phyloP scores from a whole-genome alignment of 139 green algal species.

The Chlorella vulgaris region DNA sequence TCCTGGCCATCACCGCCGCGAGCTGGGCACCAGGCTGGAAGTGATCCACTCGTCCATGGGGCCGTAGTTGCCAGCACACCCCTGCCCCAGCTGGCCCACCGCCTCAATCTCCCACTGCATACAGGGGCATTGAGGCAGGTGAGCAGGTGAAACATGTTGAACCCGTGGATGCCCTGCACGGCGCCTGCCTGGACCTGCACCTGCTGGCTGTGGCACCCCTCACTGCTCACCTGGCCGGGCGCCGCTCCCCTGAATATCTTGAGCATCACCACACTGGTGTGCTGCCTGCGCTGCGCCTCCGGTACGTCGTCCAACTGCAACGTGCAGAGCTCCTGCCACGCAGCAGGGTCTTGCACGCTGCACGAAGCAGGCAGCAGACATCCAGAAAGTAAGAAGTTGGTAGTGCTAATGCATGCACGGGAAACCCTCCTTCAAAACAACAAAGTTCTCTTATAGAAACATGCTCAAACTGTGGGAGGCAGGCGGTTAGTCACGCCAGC shows the following conservation, averaged over 20 bases:
- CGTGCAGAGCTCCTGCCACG: not conserved
- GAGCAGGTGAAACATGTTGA: not conserved
- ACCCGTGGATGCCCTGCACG: not conserved
- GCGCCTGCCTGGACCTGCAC: not conserved
- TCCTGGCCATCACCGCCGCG: constrained; percentile 5
- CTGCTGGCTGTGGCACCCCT: not conserved
- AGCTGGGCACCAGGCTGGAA: not conserved
- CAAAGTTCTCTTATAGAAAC: not conserved
- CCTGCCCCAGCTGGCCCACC: not conserved
- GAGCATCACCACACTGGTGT: constrained; percentile 16
- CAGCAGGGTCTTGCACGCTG: constrained; percentile 9
- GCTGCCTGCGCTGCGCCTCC: not conserved
- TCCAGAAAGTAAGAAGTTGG: not conserved
- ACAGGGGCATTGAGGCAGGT: not conserved
- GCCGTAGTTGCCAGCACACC: not conserved
- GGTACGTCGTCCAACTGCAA: constrained; percentile 18
- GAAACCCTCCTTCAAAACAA: not conserved
- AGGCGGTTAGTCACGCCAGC: no score
- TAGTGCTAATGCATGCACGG: no score
- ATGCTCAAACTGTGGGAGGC: not conserved
- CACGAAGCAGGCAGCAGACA: no score
- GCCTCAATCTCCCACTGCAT: constrained; percentile 21
- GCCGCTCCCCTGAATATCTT: not conserved
- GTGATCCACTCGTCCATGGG: constrained; percentile 5
- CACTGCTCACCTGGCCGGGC: not conserved